These are phyloP conservation scores for Pinus albicaulis DNA, from an alignment of 75 land plant genomes.

Conservation along the genomic window DNA sequence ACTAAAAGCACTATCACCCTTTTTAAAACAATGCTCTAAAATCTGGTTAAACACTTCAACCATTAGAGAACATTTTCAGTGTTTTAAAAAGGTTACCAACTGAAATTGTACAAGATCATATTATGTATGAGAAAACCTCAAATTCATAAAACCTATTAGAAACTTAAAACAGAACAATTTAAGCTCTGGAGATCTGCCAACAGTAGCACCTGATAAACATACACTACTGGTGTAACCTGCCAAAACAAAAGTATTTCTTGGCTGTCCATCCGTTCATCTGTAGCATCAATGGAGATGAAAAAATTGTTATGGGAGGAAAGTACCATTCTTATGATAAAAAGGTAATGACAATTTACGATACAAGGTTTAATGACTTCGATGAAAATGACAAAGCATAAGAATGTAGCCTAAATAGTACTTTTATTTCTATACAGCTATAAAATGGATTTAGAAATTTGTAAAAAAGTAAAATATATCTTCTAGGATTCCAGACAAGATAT, in stretches of 20 bases:
- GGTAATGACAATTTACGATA: background rate
- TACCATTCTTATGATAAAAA: background rate
- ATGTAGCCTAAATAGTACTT: background rate
- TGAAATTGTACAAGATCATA: background rate
- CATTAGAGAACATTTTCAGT: background rate
- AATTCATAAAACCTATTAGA: background rate
- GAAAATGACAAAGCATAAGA: background rate
- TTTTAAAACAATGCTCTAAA: background rate
- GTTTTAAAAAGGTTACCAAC: background rate
- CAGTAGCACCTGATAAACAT: conserved; percentile 79
- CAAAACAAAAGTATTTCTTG: conserved; percentile 74
- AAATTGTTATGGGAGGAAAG: background rate
- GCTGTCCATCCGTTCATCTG: conserved; percentile 59
- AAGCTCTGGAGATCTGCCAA: background rate
- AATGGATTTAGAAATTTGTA: background rate
- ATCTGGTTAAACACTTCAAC: background rate
- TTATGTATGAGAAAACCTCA: background rate
- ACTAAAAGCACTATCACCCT: background rate
- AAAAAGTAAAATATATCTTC: background rate
- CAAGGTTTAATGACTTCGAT: background rate
- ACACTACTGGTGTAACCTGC: conserved; percentile 85
- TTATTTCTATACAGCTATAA: background rate
- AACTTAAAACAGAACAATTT: background rate
- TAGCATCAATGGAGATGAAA: conserved; percentile 3
- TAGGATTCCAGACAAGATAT: background rate